Conservation (phyloP, 106 monocot genomes). For the Xerophyta viscosa region DNA sequence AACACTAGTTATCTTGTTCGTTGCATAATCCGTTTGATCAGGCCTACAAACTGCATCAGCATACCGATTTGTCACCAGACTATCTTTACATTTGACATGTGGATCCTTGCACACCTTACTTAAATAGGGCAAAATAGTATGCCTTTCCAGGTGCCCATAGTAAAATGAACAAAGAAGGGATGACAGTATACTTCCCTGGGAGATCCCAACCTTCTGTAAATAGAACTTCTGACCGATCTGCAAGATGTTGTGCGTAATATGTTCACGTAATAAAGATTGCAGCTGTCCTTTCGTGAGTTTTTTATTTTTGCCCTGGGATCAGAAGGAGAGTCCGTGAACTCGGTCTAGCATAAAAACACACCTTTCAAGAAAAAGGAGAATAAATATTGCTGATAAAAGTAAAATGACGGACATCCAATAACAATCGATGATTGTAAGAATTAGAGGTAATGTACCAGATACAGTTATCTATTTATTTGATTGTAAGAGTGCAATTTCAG, state of each 20-base stretch:
- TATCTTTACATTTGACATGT: background rate
- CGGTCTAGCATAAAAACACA: background rate
- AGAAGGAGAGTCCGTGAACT: background rate
- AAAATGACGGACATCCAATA: no score
- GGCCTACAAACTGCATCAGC: background rate
- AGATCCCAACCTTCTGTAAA: conserved; percentile 71
- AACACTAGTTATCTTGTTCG: background rate
- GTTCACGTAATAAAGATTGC: conserved; percentile 40
- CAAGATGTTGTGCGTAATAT: conserved; percentile 54
- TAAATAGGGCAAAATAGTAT: conserved; percentile 54
- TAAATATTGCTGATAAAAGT: no score
- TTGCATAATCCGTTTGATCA: background rate
- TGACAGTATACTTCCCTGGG: conserved; percentile 73
- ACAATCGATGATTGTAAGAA: no score
- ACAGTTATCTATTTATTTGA: no score
- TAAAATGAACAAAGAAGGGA: conserved; percentile 86
- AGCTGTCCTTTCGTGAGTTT: conserved; percentile 22
- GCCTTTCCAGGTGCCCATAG: conserved; percentile 67
- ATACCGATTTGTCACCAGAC: background rate
- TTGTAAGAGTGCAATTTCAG: no score
- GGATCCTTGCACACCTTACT: conserved; percentile 14
- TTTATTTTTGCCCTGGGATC: conserved; percentile 21
- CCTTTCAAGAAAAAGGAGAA: background rate
- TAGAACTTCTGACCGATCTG: conserved; percentile 47
- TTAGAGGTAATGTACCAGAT: no score